Evolutionary conservation across 768 basidiomycete species (phyloP), one percentile per base, ranked within the genome.

Genomic region (Serendipita sp.): DNA sequence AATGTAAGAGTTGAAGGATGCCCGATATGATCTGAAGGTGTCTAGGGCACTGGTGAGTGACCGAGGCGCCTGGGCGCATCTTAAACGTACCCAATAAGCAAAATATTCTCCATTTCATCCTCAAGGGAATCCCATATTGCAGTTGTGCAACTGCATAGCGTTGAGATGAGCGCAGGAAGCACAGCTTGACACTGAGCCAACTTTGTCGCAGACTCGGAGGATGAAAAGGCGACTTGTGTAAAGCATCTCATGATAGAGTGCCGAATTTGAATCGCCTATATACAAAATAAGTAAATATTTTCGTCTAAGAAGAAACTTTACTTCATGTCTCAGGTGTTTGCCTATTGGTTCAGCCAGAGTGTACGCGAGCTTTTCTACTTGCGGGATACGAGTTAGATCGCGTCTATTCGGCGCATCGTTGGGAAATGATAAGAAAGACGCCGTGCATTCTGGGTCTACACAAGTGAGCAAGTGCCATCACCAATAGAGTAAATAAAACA

Each of bases 81-180:
- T 32, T 8, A 51, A 51, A 41, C 41, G 41, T 13, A 41, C 41
- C 41, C 41, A 7, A 41, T 41, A 13, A 13, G 7, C 41, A 41
- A 13, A 41, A 7, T 41, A 13, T 0, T 18, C 48, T 51, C 48
- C 18, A 51, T 51, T 51, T 5, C 77, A 46, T 81, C 79, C 41
- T 85, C 84, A 69, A 7, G 5, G 41, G 41, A 41, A 41, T 88
- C 85, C 85, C 86, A 91, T 15, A 91, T 71, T 1, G 80, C 78
- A 1, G 77, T 76, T 0, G 81, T 77, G 45, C 85, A 73, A 24
- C 79, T 75, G 41, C 77, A 76, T 7, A 86, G 74, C 66, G 79
- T 83, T 37, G 78, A 68, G 18, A 89, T 77, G 32, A 90, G 72
- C 0, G 88, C 83, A 1, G 87, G 88, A 46, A 90, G 77, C 13